Conservation (phyloP, 495 filamentous ascomycete genomes). For the Xylaria grammica region DNA sequence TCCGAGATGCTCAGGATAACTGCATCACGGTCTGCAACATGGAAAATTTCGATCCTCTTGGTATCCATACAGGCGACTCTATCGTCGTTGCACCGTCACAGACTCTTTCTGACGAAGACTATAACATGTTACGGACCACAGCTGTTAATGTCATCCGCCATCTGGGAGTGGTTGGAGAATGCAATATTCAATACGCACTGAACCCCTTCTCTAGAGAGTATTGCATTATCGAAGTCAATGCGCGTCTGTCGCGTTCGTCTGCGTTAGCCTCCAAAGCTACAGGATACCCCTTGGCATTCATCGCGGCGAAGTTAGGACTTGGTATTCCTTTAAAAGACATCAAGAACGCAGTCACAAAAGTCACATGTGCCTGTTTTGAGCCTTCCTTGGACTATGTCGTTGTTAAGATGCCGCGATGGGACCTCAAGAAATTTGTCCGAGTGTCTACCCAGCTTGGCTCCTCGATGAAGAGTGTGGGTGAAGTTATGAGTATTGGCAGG, state of each 20-base stretch:
- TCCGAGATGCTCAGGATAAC: conserved; percentile 94
- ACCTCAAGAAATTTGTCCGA: conserved; percentile 97
- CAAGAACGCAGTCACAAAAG: conserved; percentile 93
- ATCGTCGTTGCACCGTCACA: conserved; percentile 98
- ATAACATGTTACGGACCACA: conserved; percentile 98
- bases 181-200: conserved; percentile 97
- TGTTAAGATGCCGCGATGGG: conserved; percentile 98
- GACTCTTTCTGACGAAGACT: conserved; percentile 96
- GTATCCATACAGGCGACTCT: conserved; percentile 97
- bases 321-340: conserved; percentile 97
- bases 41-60: conserved; percentile 99
- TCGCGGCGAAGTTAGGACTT: conserved; percentile 92
- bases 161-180: conserved; percentile 95
- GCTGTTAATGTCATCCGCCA: conserved; percentile 99
- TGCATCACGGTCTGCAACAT: conserved; percentile 99
- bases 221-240: conserved; percentile 99
- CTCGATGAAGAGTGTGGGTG: conserved; percentile 99
- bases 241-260: conserved; percentile 91
- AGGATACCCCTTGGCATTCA: conserved; percentile 94
- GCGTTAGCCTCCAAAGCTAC: conserved; percentile 96
- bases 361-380: conserved; percentile 97
- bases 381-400: conserved; percentile 99
- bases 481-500: conserved; percentile 97
- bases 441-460: conserved; percentile 94
- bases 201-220: conserved; percentile 98